Conservation (phyloP, 176 grass and related monocot species). For the Hyparrhenia diplandra region DNA sequence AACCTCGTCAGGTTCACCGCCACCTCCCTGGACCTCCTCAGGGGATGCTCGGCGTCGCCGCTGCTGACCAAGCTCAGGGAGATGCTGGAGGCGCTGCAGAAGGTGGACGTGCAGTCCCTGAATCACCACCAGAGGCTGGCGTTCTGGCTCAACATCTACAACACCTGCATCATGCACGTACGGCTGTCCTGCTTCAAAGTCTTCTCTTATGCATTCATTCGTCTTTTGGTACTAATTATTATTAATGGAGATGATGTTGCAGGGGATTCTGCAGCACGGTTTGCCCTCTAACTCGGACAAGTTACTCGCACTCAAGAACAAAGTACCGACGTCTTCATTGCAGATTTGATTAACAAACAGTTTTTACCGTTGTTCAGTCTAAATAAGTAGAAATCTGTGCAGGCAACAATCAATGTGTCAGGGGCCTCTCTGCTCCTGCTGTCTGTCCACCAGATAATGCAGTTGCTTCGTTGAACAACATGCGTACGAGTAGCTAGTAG, state of each 20-base stretch:
- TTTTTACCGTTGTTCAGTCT: not conserved
- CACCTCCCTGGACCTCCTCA: slow-evolving; percentile 42
- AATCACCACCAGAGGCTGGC: slow-evolving; percentile 75
- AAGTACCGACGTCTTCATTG: slow-evolving; percentile 20
- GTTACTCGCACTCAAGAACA: slow-evolving; percentile 52
- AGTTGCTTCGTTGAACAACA: too few relatives aligned
- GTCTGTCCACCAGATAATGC: too few relatives aligned
- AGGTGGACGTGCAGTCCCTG: slow-evolving; percentile 53
- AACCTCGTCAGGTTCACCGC: slow-evolving; percentile 84
- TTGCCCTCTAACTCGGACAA: slow-evolving; percentile 79
- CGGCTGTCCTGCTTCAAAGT: too few relatives aligned
- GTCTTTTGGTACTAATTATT: too few relatives aligned
- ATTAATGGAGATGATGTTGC: not conserved
- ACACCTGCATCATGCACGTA: slow-evolving; percentile 96
- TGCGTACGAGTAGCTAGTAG: too few relatives aligned
- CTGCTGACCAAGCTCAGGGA: slow-evolving; percentile 70
- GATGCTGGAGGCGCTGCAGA: slow-evolving; percentile 59
- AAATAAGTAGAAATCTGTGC: too few relatives aligned
- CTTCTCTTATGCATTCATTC: too few relatives aligned
- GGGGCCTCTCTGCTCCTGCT: not conserved
- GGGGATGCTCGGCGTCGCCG: slow-evolving; percentile 57
- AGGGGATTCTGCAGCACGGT: slow-evolving; percentile 82
- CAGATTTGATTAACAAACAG: too few relatives aligned
- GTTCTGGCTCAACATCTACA: slow-evolving; percentile 91
- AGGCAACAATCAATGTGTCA: slow-evolving; percentile 68